Conservation (phyloP, 371 early-diverging fungal species). For the Syncephalastrum contaminatum region DNA sequence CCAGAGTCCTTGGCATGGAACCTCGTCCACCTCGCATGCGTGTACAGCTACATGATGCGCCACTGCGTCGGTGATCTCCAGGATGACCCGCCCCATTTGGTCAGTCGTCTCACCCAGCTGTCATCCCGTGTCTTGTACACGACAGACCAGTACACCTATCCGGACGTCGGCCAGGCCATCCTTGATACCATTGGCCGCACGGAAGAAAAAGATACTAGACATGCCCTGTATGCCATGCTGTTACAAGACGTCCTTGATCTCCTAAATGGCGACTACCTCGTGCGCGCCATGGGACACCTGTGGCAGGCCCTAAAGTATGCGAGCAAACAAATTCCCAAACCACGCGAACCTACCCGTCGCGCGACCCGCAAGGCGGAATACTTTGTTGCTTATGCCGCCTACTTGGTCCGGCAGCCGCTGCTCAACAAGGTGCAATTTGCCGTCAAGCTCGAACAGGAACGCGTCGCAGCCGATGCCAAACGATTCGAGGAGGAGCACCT, state of each 20-base stretch:
- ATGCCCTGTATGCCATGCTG: slow-evolving; percentile 7
- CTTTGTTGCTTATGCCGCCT: slow-evolving; percentile 21
- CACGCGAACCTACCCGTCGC: slow-evolving; percentile 3
- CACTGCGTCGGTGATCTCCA: slow-evolving; percentile 28
- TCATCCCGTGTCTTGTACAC: slow-evolving; percentile 23
- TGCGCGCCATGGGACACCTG: slow-evolving; percentile 24
- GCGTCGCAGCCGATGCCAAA: too few species aligned
- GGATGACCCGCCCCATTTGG: slow-evolving; percentile 23
- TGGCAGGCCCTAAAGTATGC: slow-evolving; percentile 23
- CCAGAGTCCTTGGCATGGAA: slow-evolving; percentile 25
- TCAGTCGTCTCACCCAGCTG: slow-evolving; percentile 8
- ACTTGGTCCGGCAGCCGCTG: not conserved
- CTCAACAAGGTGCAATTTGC: too few species aligned
- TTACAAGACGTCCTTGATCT: slow-evolving; percentile 20
- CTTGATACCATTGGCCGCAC: slow-evolving; percentile 2
- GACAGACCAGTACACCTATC: slow-evolving; percentile 18
- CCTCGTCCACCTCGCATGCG: slow-evolving; percentile 23
- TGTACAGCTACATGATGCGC: slow-evolving; percentile 42
- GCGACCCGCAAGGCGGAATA: slow-evolving; percentile 31
- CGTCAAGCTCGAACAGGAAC: too few species aligned
- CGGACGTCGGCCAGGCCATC: slow-evolving; percentile 14
- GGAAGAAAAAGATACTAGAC: slow-evolving; percentile 2
- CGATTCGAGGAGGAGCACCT: too few species aligned
- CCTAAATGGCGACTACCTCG: slow-evolving; percentile 3
- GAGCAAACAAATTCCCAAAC: slow-evolving; percentile 6